Percentiles rank a stretch among this genome's conserved stretches.
Evolutionary conservation across 1,284 basidiomycete species (phyloP).

Genomic region (Ustilago cynodontis): DNA sequence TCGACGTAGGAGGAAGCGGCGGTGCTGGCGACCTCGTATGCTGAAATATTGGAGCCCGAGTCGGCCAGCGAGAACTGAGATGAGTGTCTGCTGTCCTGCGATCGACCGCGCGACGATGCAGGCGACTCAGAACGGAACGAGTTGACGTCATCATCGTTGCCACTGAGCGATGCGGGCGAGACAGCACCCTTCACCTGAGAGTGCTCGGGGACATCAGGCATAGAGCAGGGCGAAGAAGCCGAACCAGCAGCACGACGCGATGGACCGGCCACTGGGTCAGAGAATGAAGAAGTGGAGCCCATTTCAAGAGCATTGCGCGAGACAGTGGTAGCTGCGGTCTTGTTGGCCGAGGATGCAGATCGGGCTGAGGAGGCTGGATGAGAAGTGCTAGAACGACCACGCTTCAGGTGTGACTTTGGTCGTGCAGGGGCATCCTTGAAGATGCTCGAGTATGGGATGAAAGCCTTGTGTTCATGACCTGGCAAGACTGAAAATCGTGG

Average conservation of each 20-base stretch:
- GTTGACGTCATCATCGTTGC: constrained; percentile 19
- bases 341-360: background rate
- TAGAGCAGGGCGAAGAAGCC: constrained; percentile 35
- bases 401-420: constrained; percentile 29
- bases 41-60: constrained; percentile 24
- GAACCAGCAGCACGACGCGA: constrained; percentile 26
- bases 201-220: constrained; percentile 42
- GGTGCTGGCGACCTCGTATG: constrained; percentile 31
- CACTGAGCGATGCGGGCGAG: background rate
- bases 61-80: constrained; percentile 37
- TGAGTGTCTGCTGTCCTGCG: constrained; percentile 44
- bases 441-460: constrained; percentile 75
- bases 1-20: constrained; percentile 46
- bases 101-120: constrained; percentile 22
- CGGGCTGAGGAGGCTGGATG: background rate
- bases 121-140: constrained; percentile 32
- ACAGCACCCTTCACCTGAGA: constrained; percentile 12
- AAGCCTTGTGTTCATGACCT: constrained; percentile 80
- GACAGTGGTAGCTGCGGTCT: background rate
- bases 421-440: constrained; percentile 76
- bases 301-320: constrained; percentile 47
- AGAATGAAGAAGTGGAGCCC: constrained; percentile 40
- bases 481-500: constrained; percentile 77
- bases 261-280: constrained; percentile 15
- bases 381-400: constrained; percentile 23